Conservation (phyloP, 345 rosid genomes). For the Eucalyptus coolabah region DNA sequence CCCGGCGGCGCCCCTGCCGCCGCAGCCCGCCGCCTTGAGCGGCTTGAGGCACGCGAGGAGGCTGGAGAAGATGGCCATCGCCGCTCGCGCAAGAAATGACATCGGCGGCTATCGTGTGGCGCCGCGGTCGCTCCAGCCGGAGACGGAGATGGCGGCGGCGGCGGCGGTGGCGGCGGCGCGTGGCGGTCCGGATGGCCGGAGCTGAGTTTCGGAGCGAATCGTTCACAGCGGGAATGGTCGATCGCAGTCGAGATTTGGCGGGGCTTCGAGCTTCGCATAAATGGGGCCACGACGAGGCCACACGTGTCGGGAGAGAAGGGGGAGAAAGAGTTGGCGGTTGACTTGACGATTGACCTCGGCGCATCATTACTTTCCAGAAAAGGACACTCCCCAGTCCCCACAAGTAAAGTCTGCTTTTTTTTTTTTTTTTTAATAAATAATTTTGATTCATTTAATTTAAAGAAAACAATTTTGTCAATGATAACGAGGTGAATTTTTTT, state of each 20-base stretch:
- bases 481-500: too few relatives aligned
- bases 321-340: neutral
- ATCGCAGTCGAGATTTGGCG: neutral
- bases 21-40: neutral
- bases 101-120: neutral
- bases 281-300: neutral
- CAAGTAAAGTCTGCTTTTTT: neutral
- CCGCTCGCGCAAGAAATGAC: neutral
- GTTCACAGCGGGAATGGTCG: neutral
- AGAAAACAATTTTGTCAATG: too few relatives aligned
- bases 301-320: neutral
- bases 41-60: conserved; percentile 7
- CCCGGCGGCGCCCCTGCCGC: neutral
- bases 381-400: neutral
- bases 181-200: neutral
- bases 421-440: too few relatives aligned
- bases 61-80: conserved; percentile 11
- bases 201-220: neutral
- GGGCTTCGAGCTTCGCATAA: neutral
- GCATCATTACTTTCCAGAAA: neutral
- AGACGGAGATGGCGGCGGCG: neutral
- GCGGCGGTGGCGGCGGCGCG: too few relatives aligned
- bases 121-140: neutral
- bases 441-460: too few relatives aligned
- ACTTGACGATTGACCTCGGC: neutral